These are phyloP conservation scores for Carex parvula DNA, from an alignment of 176 grass and related monocot species.

Conservation along the genomic window DNA sequence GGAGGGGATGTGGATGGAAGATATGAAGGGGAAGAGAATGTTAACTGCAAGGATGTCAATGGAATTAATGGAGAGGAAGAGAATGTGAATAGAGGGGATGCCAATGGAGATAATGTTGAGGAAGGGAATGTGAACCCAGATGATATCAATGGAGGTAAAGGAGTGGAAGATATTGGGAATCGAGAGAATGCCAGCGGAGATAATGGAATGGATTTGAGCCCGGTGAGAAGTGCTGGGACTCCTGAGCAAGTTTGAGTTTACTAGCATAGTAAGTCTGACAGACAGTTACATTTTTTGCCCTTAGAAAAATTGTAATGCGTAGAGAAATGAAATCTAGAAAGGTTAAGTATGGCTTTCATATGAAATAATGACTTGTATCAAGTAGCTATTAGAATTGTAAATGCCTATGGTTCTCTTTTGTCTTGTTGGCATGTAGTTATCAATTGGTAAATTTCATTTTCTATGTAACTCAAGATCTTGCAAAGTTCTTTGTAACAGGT, in stretches of 20 bases:
- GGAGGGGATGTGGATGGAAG: neutral
- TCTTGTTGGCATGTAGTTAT: slow-evolving; percentile 4
- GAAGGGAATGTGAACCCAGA: neutral
- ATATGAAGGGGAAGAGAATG: slow-evolving; percentile 16
- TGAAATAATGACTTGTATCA: neutral
- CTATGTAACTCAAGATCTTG: neutral
- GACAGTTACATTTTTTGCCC: neutral
- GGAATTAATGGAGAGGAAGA: neutral
- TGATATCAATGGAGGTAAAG: slow-evolving; percentile 7
- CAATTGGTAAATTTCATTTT: neutral
- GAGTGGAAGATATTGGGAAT: neutral
- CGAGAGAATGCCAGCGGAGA: neutral
- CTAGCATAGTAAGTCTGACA: neutral
- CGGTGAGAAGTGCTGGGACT: neutral
- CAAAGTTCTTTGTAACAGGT: neutral
- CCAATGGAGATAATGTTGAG: neutral
- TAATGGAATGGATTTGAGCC: neutral
- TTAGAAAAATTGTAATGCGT: neutral
- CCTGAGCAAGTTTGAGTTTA: neutral
- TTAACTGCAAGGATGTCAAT: neutral
- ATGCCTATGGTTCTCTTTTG: slow-evolving; percentile 12
- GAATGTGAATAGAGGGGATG: neutral
- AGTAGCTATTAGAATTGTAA: neutral
- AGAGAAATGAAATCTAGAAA: neutral
- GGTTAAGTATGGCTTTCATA: neutral